A percentile compares a stretch with the other conserved stretches of the same genome.
Conservation (phyloP, 176 grass and related monocot genomes). For the Ensete ventricosum region DNA sequence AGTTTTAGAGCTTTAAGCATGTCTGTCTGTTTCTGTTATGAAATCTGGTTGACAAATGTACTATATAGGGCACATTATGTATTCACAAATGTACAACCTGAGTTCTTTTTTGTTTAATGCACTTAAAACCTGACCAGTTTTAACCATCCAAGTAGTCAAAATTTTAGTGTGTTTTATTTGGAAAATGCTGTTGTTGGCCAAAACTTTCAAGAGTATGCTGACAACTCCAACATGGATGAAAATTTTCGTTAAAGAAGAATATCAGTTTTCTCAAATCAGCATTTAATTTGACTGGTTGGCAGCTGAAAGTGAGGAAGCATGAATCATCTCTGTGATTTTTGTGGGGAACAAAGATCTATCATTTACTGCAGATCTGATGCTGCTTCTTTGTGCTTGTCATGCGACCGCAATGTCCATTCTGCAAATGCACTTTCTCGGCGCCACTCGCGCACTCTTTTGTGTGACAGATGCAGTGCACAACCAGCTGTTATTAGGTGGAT, state of each 20-base stretch:
- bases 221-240: not conserved
- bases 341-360: conserved; percentile 19
- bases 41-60: not conserved
- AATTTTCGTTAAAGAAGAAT: not conserved
- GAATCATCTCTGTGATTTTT: conserved; percentile 17
- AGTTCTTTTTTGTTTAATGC: not conserved
- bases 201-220: not conserved
- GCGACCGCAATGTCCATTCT: conserved; percentile 30
- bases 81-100: too few relatives aligned
- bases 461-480: conserved; percentile 23
- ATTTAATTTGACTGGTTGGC: not conserved
- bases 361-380: conserved; percentile 34
- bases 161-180: not conserved
- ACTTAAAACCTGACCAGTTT: not conserved
- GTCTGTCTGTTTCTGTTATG: not conserved
- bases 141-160: not conserved
- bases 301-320: not conserved
- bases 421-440: conserved; percentile 12
- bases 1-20: not conserved
- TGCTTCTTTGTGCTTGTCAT: conserved; percentile 34
- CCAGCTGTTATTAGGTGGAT: conserved; percentile 16
- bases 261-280: not conserved
- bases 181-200: not conserved
- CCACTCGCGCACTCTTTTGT: conserved; percentile 31
- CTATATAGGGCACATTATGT: too few relatives aligned